Conservation (phyloP, 2,329 filamentous ascomycete species). For the Chaetoscypha palmicola region DNA sequence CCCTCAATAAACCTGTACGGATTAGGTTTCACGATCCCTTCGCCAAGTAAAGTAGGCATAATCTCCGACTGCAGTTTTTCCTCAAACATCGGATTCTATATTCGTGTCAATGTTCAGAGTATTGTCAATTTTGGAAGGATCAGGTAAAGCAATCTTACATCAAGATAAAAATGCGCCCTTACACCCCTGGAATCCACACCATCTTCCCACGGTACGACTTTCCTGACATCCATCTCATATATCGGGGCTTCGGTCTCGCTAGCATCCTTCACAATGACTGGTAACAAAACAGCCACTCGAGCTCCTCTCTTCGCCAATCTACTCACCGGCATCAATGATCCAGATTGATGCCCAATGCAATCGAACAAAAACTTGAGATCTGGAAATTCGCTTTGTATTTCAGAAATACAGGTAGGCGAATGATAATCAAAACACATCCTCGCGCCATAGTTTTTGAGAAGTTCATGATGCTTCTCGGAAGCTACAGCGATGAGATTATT, state of each 20-base stretch:
- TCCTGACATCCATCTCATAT: slow-evolving; percentile 47
- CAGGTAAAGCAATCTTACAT: slow-evolving; percentile 38
- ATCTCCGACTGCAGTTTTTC: slow-evolving; percentile 22
- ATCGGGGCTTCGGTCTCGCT: slow-evolving; percentile 40
- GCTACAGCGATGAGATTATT: slow-evolving; percentile 35
- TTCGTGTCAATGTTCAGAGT: no score
- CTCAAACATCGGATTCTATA: slow-evolving; percentile 50
- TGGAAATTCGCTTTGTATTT: background rate
- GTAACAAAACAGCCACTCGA: slow-evolving; percentile 52
- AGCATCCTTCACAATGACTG: slow-evolving; percentile 49
- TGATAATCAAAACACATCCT: slow-evolving; percentile 29
- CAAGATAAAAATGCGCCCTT: slow-evolving; percentile 46
- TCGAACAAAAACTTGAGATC: slow-evolving; percentile 39
- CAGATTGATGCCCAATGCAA: slow-evolving; percentile 45
- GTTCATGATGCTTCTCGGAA: slow-evolving; percentile 24
- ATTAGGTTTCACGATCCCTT: slow-evolving; percentile 37
- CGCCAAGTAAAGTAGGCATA: slow-evolving; percentile 28
- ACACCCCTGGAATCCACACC: slow-evolving; percentile 48
- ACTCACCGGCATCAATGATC: slow-evolving; percentile 42
- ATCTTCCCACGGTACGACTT: slow-evolving; percentile 40
- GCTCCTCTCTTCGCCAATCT: slow-evolving; percentile 42
- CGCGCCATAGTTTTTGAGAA: slow-evolving; percentile 30
- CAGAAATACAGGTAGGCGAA: slow-evolving; percentile 14
- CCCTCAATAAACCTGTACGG: slow-evolving; percentile 36
- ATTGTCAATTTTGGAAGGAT: no score